A percentile compares a stretch with the other conserved stretches of the same genome.
Evolutionary conservation across 202 grass and related monocot genomes (phyloP).

Genomic region (Setaria viridis): DNA sequence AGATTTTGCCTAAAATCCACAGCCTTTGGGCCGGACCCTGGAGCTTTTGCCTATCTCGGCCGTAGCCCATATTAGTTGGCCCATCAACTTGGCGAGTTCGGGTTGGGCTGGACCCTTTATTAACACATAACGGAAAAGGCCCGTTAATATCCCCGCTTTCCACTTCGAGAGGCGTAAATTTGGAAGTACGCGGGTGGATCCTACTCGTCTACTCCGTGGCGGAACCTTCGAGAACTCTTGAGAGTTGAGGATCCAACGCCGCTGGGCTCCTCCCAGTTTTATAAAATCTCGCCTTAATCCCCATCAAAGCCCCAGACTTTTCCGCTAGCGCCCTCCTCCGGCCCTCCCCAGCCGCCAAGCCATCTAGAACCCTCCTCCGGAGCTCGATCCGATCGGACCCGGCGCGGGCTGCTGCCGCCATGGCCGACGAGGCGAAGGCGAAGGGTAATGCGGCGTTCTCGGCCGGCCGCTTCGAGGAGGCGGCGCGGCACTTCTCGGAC

Average conservation of each 20-base stretch:
- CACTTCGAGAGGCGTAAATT: accelerated
- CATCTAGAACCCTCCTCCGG: slow-evolving; percentile 30
- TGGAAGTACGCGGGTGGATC: not conserved
- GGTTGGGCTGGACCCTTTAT: too few relatives aligned
- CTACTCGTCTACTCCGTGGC: not conserved
- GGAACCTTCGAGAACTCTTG: slow-evolving; percentile 79
- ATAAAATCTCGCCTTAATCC: slow-evolving; percentile 48
- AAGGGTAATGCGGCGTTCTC: slow-evolving; percentile 96
- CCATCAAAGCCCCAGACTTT: slow-evolving; percentile 23
- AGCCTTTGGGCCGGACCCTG: too few relatives aligned
- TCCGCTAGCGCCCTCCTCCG: not conserved
- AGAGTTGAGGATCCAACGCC: slow-evolving; percentile 31
- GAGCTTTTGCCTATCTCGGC: not conserved
- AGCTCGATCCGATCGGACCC: slow-evolving; percentile 49
- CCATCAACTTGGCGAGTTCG: not conserved
- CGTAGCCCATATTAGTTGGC: not conserved
- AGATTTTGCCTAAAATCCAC: not conserved
- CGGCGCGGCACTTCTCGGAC: slow-evolving; percentile 84
- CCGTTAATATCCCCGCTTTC: not conserved
- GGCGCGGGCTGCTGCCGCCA: slow-evolving; percentile 16
- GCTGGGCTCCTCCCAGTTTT: slow-evolving; percentile 28
- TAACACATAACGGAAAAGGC: not conserved
- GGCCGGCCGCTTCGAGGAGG: slow-evolving; percentile 82
- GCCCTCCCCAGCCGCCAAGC: slow-evolving; percentile 34
- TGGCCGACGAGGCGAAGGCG: slow-evolving; percentile 98